Conservation (phyloP, 208 protist species). For the Trypanosomatidae sp. region DNA sequence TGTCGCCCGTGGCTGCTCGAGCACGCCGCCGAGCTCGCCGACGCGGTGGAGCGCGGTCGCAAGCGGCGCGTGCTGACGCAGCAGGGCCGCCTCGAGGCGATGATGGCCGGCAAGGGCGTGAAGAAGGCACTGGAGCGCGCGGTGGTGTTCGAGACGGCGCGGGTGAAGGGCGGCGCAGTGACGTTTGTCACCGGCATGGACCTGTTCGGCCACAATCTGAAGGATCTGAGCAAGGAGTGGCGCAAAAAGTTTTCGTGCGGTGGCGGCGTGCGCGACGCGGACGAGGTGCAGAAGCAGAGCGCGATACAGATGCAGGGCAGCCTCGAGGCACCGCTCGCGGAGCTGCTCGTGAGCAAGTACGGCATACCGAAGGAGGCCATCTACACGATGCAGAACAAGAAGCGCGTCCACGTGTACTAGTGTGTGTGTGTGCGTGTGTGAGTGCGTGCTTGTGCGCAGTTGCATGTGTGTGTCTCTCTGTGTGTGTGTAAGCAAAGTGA, state of each 20-base stretch:
- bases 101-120: slow-evolving; percentile 55
- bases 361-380: slow-evolving; percentile 58
- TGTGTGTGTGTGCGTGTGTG: no score
- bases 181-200: slow-evolving; percentile 78
- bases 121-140: slow-evolving; percentile 72
- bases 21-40: slow-evolving; percentile 71
- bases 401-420: slow-evolving; percentile 52
- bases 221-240: slow-evolving; percentile 69
- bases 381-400: slow-evolving; percentile 61
- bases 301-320: slow-evolving; percentile 78
- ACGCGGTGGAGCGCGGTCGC: slow-evolving; percentile 66
- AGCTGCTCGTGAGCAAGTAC: slow-evolving; percentile 66
- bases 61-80: slow-evolving; percentile 71
- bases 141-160: slow-evolving; percentile 47
- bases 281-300: slow-evolving; percentile 50
- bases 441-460: no score
- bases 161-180: slow-evolving; percentile 46
- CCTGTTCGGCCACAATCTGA: slow-evolving; percentile 76
- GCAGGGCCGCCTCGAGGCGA: slow-evolving; percentile 59
- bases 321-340: slow-evolving; percentile 37
- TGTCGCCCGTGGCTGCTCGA: slow-evolving; percentile 83
- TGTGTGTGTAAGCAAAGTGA: no score
- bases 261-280: slow-evolving; percentile 46
- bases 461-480: no score
- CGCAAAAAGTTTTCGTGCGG: slow-evolving; percentile 78